Evolutionary conservation across 805 yeast genomes (phyloP), one percentile per base, ranked within the genome.

Genomic region (Zygotorulaspora sp.): DNA sequence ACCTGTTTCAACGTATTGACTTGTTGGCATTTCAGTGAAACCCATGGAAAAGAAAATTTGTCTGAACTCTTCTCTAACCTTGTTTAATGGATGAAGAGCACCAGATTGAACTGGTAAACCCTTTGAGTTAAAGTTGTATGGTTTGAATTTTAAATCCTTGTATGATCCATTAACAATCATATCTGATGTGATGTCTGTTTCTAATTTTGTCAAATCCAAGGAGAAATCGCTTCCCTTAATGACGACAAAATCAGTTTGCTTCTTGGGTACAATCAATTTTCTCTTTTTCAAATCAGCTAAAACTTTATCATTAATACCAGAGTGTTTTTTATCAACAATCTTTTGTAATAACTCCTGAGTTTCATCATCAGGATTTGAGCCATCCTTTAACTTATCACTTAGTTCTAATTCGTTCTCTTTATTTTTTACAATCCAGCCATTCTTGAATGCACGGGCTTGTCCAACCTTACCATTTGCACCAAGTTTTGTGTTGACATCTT

Each of bases 11-110:
- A 92, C 99, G 62, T 89, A 92, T 65, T 90, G 96, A 65, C 90
- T 90, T 17, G 98, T 83, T 44, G 98, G 96, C 99, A 92, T 92
- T 70, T 92, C 99, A 19, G 92, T 79, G 79, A 92, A 92, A 6
- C 99, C 99, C 89, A 92, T 80, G 25, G 92, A 80, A 69, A 92
- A 90, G 78, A 92, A 92, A 58, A 92, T 90, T 65, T 89, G 95
- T 69, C 98, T 78, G 69, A 92, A 92, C 66, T 92, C 98, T 66
- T 90, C 97, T 58, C 97, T 79, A 43, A 92, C 97, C 66, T 92
- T 92, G 71, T 80, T 87, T 56, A 92, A 75, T 24, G 99, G 99
- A 66, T 92, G 99, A 53, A 92, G 73, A 32, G 97, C 95, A 60
- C 99, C 99, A 17, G 94, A 75, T 27, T 68, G 71, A 34, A 97